These are phyloP conservation scores for Platanus orientalis DNA, from an alignment of 164 flowering plant genomes.

Conservation along the genomic window DNA sequence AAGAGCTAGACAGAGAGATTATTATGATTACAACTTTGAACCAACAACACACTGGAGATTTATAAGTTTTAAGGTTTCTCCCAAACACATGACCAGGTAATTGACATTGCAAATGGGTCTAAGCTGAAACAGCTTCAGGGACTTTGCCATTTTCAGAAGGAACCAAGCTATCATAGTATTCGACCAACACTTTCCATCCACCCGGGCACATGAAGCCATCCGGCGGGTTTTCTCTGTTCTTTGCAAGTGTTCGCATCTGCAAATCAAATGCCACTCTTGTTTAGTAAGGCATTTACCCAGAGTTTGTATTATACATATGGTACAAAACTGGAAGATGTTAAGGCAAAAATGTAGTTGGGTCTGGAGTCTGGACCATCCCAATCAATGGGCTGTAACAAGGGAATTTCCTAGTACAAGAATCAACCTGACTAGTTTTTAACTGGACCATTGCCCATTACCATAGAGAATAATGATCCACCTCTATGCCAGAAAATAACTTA, in stretches of 20 bases:
- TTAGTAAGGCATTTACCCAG: constrained; percentile 2
- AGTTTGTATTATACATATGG: too few species aligned
- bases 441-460: too few species aligned
- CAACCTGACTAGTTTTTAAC: too few species aligned
- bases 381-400: too few species aligned
- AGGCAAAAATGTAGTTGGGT: too few species aligned
- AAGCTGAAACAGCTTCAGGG: constrained; percentile 59
- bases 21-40: not conserved
- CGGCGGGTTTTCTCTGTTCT: constrained; percentile 81
- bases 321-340: too few species aligned
- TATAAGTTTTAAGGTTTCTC: constrained; percentile 22
- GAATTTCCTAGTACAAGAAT: too few species aligned
- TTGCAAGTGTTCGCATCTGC: constrained; percentile 92
- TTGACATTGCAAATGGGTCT: constrained; percentile 12
- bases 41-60: constrained; percentile 21
- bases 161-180: constrained; percentile 71
- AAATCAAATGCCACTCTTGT: constrained; percentile 7
- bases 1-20: constrained; percentile 19
- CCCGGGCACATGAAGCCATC: constrained; percentile 98
- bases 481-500: too few species aligned
- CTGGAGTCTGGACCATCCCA: too few species aligned
- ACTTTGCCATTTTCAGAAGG: constrained; percentile 41
- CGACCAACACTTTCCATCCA: constrained; percentile 90
- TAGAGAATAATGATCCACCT: too few species aligned
- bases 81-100: constrained; percentile 14